Conservation (phyloP, 129 eudicot species). For the Saposhnikovia divaricata region DNA sequence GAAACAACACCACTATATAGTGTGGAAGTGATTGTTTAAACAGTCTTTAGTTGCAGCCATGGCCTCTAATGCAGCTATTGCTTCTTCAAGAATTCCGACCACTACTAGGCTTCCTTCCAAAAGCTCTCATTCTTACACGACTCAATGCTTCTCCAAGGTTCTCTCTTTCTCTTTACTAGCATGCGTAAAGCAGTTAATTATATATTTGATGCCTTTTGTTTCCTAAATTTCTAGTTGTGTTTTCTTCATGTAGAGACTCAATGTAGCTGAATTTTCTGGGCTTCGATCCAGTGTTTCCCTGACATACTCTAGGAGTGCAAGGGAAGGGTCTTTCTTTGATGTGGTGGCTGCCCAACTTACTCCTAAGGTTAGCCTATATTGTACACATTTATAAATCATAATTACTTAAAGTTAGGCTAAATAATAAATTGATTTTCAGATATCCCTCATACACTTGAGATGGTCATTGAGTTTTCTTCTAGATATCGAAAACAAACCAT, state of each 20-base stretch:
- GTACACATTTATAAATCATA: neutral
- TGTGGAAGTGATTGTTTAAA: slow-evolving; percentile 8
- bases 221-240: neutral
- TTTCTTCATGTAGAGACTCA: slow-evolving; percentile 43
- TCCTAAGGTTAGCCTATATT: slow-evolving; percentile 39
- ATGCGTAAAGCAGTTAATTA: neutral
- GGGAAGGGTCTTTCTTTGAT: slow-evolving; percentile 62
- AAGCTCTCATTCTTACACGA: slow-evolving; percentile 46
- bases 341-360: slow-evolving; percentile 68
- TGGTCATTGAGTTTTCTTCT: neutral
- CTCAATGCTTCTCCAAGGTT: slow-evolving; percentile 81
- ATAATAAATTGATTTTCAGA: neutral
- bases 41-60: slow-evolving; percentile 49
- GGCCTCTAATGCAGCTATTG: slow-evolving; percentile 95
- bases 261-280: slow-evolving; percentile 74
- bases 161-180: neutral
- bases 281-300: slow-evolving; percentile 60
- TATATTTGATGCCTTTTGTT: neutral
- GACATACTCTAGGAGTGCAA: slow-evolving; percentile 44
- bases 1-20: slow-evolving; percentile 9
- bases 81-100: slow-evolving; percentile 84
- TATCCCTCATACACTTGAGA: neutral
- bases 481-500: neutral
- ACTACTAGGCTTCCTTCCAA: slow-evolving; percentile 63
- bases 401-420: neutral